Evolutionary conservation across 2,329 filamentous ascomycete species (phyloP).

Genomic region (Rhexocercosporidium sp.): DNA sequence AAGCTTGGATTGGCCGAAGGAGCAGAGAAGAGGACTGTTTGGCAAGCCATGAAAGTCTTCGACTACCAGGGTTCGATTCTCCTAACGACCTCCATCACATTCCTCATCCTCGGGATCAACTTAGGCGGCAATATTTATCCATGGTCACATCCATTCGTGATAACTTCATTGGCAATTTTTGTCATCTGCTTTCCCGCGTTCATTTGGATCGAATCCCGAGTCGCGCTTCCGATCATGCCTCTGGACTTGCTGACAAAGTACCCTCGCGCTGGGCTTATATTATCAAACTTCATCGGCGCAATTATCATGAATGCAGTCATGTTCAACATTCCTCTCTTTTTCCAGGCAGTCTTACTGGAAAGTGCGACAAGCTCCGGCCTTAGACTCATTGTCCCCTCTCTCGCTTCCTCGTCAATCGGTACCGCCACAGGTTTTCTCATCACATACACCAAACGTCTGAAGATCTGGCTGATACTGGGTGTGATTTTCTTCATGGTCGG

Average conservation of each 20-base stretch:
- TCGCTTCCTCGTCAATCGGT: slow-evolving; percentile 60
- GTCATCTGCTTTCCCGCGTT: slow-evolving; percentile 55
- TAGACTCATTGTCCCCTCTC: slow-evolving; percentile 67
- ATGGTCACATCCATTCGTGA: slow-evolving; percentile 65
- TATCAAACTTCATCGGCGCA: slow-evolving; percentile 58
- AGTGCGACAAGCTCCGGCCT: slow-evolving; percentile 75
- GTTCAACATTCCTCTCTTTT: slow-evolving; percentile 53
- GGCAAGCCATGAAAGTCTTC: slow-evolving; percentile 59
- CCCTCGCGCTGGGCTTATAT: slow-evolving; percentile 63
- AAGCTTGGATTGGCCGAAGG: slow-evolving; percentile 56
- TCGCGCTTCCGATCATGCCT: slow-evolving; percentile 63
- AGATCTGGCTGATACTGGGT: slow-evolving; percentile 62
- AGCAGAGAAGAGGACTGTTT: slow-evolving; percentile 49
- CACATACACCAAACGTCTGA: slow-evolving; percentile 61
- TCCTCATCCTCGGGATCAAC: slow-evolving; percentile 63
- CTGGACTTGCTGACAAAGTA: slow-evolving; percentile 54
- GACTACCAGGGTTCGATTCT: slow-evolving; percentile 61
- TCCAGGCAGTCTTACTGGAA: slow-evolving; percentile 75
- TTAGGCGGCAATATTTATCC: slow-evolving; percentile 68
- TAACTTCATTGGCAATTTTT: slow-evolving; percentile 56
- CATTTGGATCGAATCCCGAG: slow-evolving; percentile 56
- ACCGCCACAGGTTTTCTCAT: slow-evolving; percentile 67
- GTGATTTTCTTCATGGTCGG: slow-evolving; percentile 55
- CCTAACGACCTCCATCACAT: slow-evolving; percentile 57
- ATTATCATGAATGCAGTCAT: slow-evolving; percentile 60